Percentiles rank a stretch among this genome's conserved stretches.
Evolutionary conservation across 352 stramenopile species (phyloP).

Genomic region (Globisporangium cylindrosporum): DNA sequence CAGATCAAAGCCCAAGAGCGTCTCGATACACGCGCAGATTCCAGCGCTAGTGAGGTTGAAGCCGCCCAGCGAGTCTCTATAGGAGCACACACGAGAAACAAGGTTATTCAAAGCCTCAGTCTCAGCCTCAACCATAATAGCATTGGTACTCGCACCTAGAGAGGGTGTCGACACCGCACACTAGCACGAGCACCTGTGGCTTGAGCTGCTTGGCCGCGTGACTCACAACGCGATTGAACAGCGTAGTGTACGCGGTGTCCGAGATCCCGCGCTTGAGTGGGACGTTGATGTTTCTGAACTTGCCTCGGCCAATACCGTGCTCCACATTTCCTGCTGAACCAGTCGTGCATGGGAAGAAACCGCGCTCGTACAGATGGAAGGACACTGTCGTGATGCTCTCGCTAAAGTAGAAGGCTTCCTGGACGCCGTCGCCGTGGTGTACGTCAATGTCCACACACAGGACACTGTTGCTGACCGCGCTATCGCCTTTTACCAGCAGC

Average conservation of each 20-base stretch:
- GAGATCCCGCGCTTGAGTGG: slow-evolving; percentile 51
- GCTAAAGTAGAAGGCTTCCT: slow-evolving; percentile 59
- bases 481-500: slow-evolving; percentile 16
- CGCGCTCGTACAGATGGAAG: slow-evolving; percentile 45
- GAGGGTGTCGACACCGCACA: slow-evolving; percentile 71
- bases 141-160: slow-evolving; percentile 18
- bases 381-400: slow-evolving; percentile 46
- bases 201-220: slow-evolving; percentile 38
- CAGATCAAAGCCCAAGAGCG: slow-evolving; percentile 26
- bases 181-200: slow-evolving; percentile 52
- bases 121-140: not conserved
- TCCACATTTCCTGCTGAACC: slow-evolving; percentile 22
- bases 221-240: slow-evolving; percentile 42
- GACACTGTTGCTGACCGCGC: slow-evolving; percentile 22
- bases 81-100: not conserved
- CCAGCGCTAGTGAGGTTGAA: slow-evolving; percentile 50
- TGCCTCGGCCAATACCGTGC: slow-evolving; percentile 27
- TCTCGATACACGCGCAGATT: slow-evolving; percentile 33
- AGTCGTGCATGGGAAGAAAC: slow-evolving; percentile 48
- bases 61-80: slow-evolving; percentile 33
- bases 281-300: slow-evolving; percentile 59
- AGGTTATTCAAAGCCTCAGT: not conserved
- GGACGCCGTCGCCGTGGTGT: slow-evolving; percentile 56
- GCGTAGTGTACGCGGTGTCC: slow-evolving; percentile 43
- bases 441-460: slow-evolving; percentile 61